Base-by-base conservation (phyloP, 345 rosid genomes). In the Murraya paniculata region DNA sequence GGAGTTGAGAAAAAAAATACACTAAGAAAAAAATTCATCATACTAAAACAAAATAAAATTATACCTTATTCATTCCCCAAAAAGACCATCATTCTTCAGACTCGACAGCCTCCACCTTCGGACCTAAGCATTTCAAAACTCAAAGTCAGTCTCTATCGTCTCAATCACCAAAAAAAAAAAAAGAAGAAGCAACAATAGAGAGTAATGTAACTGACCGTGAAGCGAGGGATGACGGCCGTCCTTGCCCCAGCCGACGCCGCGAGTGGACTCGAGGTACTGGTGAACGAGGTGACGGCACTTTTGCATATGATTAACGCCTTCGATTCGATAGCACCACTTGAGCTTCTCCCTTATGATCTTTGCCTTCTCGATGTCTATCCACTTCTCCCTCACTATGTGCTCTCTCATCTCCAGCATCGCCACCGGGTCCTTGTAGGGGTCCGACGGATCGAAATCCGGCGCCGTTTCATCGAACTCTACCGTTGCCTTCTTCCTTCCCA, bases 181-280 rank as follows among this genome's bases (percentile, higher is more conserved):
- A 10, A 56, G 7, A 10, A 41, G 33, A 28, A 74, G 36, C 57
- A 13, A 16, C 11, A 62, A 36, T 1, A 14, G 24, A 58, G 16
- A 33, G 18, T 18, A 16, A 33, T 55, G 64, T 13, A 41, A 57
- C 64, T 24, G 59, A 93, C 98, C 99, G 83, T 96, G 99, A 45
- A 92, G 92, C 28, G 92, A 89, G 22, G 87, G 90, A 71, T 94
- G 99, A 27, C 99, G 99, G 64, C 92, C 94, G 56, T 97, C 99
- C 80, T 97, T 97, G 85, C 97, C 95, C 99, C 99, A 97, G 64
- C 99, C 99, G 83, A 97, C 84, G 81, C 98, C 98, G 14, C 99
- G 99, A 67, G 99, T 97, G 71, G 98, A 81, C 5, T 97, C 98
- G 69, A 97, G 97, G 82, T 97, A 97, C 89, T 91, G 93, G 24